Percentiles rank a stretch among this genome's conserved stretches.
Evolutionary conservation across 2,329 filamentous ascomycete genomes (phyloP).

Genomic region (Paraphaeosphaeria minitans): DNA sequence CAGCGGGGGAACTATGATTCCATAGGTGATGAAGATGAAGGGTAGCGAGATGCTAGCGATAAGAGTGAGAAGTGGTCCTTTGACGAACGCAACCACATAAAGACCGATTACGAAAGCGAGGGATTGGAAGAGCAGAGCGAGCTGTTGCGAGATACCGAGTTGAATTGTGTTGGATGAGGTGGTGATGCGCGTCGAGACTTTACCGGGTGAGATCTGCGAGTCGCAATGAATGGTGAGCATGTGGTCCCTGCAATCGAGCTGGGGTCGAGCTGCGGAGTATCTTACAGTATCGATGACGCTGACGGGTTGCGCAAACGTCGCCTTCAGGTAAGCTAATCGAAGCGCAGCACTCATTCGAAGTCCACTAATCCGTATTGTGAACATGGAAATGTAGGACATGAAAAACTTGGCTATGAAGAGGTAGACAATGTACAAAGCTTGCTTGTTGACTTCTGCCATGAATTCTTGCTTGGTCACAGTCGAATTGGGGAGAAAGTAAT

Average conservation of each 20-base stretch:
- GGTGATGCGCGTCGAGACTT: slow-evolving; percentile 59
- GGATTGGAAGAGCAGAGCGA: slow-evolving; percentile 54
- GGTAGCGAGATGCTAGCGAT: slow-evolving; percentile 54
- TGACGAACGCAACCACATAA: slow-evolving; percentile 56
- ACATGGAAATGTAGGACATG: slow-evolving; percentile 42
- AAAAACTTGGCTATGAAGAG: slow-evolving; percentile 46
- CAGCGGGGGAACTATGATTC: slow-evolving; percentile 36
- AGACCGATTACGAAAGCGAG: slow-evolving; percentile 42
- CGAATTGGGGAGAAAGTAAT: slow-evolving; percentile 57
- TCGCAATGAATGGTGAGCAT: background rate
- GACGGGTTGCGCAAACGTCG: slow-evolving; percentile 57
- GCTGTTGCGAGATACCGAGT: slow-evolving; percentile 59
- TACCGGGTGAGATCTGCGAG: slow-evolving; percentile 48
- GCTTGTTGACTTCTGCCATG: slow-evolving; percentile 53
- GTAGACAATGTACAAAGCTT: slow-evolving; percentile 38
- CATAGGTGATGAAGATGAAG: slow-evolving; percentile 44
- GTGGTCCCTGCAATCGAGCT: background rate
- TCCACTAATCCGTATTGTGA: slow-evolving; percentile 57
- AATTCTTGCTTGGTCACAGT: slow-evolving; percentile 56
- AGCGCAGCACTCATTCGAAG: slow-evolving; percentile 58
- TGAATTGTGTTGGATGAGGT: slow-evolving; percentile 60
- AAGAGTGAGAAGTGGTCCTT: slow-evolving; percentile 58
- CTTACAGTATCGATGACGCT: slow-evolving; percentile 50
- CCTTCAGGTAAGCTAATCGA: slow-evolving; percentile 56
- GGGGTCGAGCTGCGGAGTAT: too few relatives aligned